These are phyloP conservation scores for Cyathus striatus DNA, from an alignment of 768 basidiomycete species.

Conservation along the genomic window DNA sequence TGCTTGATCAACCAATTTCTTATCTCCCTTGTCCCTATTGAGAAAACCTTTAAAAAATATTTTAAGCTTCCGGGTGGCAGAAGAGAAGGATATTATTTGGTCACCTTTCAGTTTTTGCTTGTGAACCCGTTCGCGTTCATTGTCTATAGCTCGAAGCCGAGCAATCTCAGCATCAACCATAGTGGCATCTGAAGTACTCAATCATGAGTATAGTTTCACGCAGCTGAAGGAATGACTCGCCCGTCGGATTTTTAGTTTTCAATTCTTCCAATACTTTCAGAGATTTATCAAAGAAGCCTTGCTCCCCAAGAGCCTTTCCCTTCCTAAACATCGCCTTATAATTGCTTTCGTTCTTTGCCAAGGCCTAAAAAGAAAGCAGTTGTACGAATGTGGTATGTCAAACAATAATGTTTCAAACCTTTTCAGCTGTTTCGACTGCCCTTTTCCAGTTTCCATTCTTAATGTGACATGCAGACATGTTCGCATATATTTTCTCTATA, in stretches of 20 bases:
- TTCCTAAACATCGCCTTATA: slow-evolving; percentile 80
- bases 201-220: slow-evolving; percentile 1
- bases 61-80: background rate
- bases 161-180: slow-evolving; percentile 61
- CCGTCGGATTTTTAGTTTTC: slow-evolving; percentile 56
- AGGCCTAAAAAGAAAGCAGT: slow-evolving; percentile 39
- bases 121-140: slow-evolving; percentile 58
- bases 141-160: slow-evolving; percentile 56
- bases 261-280: slow-evolving; percentile 60
- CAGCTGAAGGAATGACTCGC: slow-evolving; percentile 24
- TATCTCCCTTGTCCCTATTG: slow-evolving; percentile 25
- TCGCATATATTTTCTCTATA: slow-evolving; percentile 78
- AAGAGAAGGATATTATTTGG: slow-evolving; percentile 1
- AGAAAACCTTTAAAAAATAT: slow-evolving; percentile 39
- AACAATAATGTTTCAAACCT: slow-evolving; percentile 28
- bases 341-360: slow-evolving; percentile 71
- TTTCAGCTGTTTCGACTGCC: slow-evolving; percentile 75
- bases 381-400: background rate
- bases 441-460: slow-evolving; percentile 79
- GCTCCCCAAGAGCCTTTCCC: slow-evolving; percentile 72
- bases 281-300: slow-evolving; percentile 73
- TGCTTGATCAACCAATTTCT: too few relatives aligned
- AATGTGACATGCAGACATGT: slow-evolving; percentile 81
- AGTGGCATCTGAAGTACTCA: slow-evolving; percentile 38
- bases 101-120: slow-evolving; percentile 80